These are phyloP conservation scores for Candida ficus DNA, from an alignment of 805 yeast species.

Conservation along the genomic window DNA sequence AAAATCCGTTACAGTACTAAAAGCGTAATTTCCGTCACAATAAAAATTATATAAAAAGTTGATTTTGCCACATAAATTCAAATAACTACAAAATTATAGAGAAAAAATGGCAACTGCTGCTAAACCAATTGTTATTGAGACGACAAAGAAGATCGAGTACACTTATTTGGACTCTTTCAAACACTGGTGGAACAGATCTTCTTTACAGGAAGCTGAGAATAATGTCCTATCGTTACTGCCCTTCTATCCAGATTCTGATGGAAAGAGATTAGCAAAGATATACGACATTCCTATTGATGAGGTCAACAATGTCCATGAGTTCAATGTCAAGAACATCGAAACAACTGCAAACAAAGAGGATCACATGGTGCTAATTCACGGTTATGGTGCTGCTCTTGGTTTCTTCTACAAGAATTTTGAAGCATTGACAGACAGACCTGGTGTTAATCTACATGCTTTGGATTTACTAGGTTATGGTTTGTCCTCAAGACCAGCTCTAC, in stretches of 20 bases:
- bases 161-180: constrained; percentile 30
- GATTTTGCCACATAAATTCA: background rate
- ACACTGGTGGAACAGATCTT: constrained; percentile 38
- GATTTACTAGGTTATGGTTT: constrained; percentile 62
- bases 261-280: constrained; percentile 39
- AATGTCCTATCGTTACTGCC: constrained; percentile 53
- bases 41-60: background rate
- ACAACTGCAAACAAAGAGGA: constrained; percentile 19
- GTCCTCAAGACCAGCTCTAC: constrained; percentile 46
- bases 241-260: constrained; percentile 51
- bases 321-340: constrained; percentile 47
- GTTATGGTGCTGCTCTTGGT: constrained; percentile 83
- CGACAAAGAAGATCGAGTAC: constrained; percentile 6
- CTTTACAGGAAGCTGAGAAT: constrained; percentile 36
- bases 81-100: background rate
- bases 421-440: constrained; percentile 42
- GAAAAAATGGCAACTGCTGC: constrained; percentile 2
- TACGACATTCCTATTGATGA: constrained; percentile 52
- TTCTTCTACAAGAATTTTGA: constrained; percentile 65
- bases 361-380: constrained; percentile 72
- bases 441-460: constrained; percentile 52
- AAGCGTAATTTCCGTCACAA: constrained; percentile 4
- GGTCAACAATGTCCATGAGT: constrained; percentile 60
- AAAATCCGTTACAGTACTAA: no score
- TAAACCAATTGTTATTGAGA: background rate